Conservation (phyloP, 2,329 filamentous ascomycete genomes). For the Orbilia brochopaga region DNA sequence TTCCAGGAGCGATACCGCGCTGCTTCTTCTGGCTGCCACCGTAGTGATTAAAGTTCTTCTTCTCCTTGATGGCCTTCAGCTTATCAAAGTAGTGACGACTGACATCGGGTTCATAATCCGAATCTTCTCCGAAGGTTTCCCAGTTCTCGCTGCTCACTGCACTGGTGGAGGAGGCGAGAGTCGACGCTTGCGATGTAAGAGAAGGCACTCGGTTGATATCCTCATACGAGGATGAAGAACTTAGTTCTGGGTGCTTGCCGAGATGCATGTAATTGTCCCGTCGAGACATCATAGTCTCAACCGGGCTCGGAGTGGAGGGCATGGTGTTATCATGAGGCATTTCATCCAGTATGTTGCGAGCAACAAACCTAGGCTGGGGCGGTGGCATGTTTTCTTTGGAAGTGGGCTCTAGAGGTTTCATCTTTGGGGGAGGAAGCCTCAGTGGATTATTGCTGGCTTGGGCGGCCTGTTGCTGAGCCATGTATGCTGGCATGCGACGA, state of each 20-base stretch:
- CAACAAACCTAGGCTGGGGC: constrained; percentile 21
- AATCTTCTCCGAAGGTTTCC: constrained; percentile 54
- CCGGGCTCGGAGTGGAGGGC: constrained; percentile 23
- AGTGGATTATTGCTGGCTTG: constrained; percentile 21
- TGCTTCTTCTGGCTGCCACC: constrained; percentile 30
- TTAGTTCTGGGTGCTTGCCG: constrained; percentile 19
- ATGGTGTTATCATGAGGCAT: constrained; percentile 37
- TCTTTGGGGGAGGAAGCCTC: constrained; percentile 38
- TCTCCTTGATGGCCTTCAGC: constrained; percentile 41
- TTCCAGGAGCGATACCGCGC: constrained; percentile 23
- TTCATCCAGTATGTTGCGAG: constrained; percentile 38
- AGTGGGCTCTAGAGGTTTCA: constrained; percentile 31
- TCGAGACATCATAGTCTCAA: constrained; percentile 33
- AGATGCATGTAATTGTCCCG: constrained; percentile 11
- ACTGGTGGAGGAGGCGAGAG: constrained; percentile 45
- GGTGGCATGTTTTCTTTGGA: constrained; percentile 42
- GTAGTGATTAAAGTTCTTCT: constrained; percentile 40
- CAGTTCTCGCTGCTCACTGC: constrained; percentile 54
- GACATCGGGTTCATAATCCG: constrained; percentile 51
- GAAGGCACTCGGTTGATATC: constrained; percentile 44
- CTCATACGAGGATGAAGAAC: constrained; percentile 29
- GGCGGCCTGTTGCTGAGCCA: constrained; percentile 39
- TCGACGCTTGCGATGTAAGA: constrained; percentile 47
- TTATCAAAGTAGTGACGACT: constrained; percentile 46
- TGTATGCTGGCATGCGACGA: constrained; percentile 47